Base-by-base conservation (phyloP, 2,329 filamentous ascomycete genomes). In the Myriosclerotinia curreyana region DNA sequence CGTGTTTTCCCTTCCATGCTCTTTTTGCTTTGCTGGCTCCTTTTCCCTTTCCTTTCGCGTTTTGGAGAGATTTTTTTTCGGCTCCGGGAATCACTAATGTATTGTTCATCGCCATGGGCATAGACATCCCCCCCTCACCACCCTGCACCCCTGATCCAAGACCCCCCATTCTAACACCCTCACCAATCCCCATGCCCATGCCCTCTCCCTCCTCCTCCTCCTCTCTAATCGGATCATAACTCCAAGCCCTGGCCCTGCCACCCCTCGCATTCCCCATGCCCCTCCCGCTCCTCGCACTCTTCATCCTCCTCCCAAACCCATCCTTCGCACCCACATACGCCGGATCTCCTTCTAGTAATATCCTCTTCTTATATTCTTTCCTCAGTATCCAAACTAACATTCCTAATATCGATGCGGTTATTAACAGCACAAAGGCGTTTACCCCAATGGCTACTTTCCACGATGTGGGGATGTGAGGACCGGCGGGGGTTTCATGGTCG, bases 371-470 rank as follows among this genome's bases (percentile, higher is more conserved):
- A 8, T 64, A 64, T 60, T 64, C 54, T 5, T 38, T 60, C 54
- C 62, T 31, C 28, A 64, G 14, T 20, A 60, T 60, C 48, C 53
- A 60, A 5, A 60, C 62, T 11, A 64, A 11, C 62, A 64, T 64
- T 31, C 62, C 54, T 3, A 64, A 50, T 46, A 60, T 60, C 28
- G 28, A 60, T 12, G 55, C 53, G 8, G 62, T 64, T 6, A 64
- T 64, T 11, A 60, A 20, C 6, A 64, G 48, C 22, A 64, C 62
- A n/a, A 64, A 64, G n/a, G 55, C 54, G 14, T 64, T 60, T 4
- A 64, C 62, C 6, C 53, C 62, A 46, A 64, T 52, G 8, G 62
- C 62, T 8, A 64, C 62, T 31, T 64, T 64, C 54, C 55, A 64
- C 20, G 62, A 60, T 6, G 62, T 64, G 36, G 62, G 62, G 9